phyloP scores from a whole-genome alignment of 2,329 filamentous ascomycete genomes.

The Gyromitra esculenta region DNA sequence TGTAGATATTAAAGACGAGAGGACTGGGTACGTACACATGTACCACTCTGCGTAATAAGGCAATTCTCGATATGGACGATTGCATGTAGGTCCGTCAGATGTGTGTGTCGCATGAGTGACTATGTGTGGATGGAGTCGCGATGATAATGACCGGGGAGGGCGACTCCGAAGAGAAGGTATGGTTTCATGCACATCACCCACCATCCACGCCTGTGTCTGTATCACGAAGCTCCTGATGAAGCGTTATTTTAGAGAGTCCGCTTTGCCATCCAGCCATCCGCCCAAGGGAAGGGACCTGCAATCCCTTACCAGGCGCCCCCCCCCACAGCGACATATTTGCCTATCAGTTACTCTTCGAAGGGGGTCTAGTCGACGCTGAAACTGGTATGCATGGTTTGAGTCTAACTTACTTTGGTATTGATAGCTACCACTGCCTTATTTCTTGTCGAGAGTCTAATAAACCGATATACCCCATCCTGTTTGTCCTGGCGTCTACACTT shows the following conservation, averaged over 20 bases:
- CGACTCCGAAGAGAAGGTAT: slow-evolving; percentile 4
- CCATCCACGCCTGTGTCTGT: neutral
- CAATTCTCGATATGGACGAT: slow-evolving; percentile 20
- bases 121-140: slow-evolving; percentile 28
- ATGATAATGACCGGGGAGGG: slow-evolving; percentile 32
- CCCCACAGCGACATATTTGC: neutral
- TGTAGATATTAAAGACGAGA: neutral
- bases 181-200: slow-evolving; percentile 19
- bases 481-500: slow-evolving; percentile 30
- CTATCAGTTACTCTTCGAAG: slow-evolving; percentile 10
- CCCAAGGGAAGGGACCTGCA: neutral
- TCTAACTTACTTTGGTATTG: slow-evolving; percentile 25
- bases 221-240: slow-evolving; percentile 19
- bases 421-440: slow-evolving; percentile 26
- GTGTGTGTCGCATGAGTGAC: slow-evolving; percentile 23
- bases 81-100: slow-evolving; percentile 28
- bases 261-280: neutral
- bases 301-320: slow-evolving; percentile 14
- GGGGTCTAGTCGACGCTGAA: slow-evolving; percentile 8
- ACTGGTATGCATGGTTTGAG: neutral
- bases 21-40: no score
- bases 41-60: neutral
- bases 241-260: slow-evolving; percentile 15
- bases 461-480: slow-evolving; percentile 12
- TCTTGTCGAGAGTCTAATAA: slow-evolving; percentile 34